Evolutionary conservation across 331 rosid genomes (phyloP).

Genomic region (Rosa hybrid): DNA sequence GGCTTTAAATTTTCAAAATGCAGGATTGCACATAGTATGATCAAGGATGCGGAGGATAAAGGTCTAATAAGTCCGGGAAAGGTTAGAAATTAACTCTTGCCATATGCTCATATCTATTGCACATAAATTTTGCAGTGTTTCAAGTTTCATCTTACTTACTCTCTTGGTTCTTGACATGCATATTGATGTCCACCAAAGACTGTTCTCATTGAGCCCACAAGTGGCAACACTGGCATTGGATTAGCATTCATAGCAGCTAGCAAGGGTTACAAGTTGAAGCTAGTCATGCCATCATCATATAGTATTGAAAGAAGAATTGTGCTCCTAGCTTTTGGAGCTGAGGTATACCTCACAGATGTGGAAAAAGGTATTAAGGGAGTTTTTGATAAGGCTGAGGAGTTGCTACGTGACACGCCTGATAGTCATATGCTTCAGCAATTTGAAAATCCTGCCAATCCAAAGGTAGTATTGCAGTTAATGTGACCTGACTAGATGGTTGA

Average conservation of each 20-base stretch:
- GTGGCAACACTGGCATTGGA: constrained; percentile 88
- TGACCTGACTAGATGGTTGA: not conserved
- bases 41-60: constrained; percentile 80
- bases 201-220: constrained; percentile 69
- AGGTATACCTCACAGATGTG: constrained; percentile 66
- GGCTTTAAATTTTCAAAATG: constrained; percentile 2
- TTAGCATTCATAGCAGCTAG: constrained; percentile 73
- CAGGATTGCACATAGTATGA: constrained; percentile 84
- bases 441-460: constrained; percentile 69
- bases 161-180: constrained; percentile 18
- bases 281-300: constrained; percentile 55
- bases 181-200: constrained; percentile 45
- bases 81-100: constrained; percentile 36
- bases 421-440: constrained; percentile 57
- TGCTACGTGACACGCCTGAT: constrained; percentile 49
- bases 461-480: constrained; percentile 34
- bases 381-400: constrained; percentile 55
- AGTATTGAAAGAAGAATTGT: constrained; percentile 63
- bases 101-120: not conserved
- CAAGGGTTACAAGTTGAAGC: constrained; percentile 66
- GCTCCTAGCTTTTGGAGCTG: constrained; percentile 53
- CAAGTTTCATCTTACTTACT: not conserved
- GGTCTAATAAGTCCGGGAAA: constrained; percentile 81
- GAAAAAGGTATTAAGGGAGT: constrained; percentile 54
- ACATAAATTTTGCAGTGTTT: not conserved